phyloP scores from a whole-genome alignment of 2,329 filamentous ascomycete genomes.

The Arthrobotrys iridis region DNA sequence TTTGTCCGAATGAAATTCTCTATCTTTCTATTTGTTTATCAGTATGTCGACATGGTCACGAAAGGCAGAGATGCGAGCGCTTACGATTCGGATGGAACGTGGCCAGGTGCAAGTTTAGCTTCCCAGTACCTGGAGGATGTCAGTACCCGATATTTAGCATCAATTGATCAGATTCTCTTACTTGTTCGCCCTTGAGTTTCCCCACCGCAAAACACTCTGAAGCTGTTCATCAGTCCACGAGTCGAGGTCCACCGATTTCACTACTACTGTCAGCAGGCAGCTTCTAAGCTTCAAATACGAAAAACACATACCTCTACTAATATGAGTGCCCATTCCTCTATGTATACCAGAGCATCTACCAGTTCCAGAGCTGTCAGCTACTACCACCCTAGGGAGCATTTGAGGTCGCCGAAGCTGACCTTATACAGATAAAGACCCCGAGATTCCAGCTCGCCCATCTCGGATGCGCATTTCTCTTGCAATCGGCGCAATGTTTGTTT shows the following conservation, averaged over 20 bases:
- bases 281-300: not conserved
- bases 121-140: slow-evolving; percentile 78
- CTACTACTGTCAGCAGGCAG: slow-evolving; percentile 60
- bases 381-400: not conserved
- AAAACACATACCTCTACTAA: slow-evolving; percentile 71
- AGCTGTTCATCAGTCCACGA: slow-evolving; percentile 99
- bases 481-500: slow-evolving; percentile 98
- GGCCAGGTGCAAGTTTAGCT: slow-evolving; percentile 86
- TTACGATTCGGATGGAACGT: slow-evolving; percentile 87
- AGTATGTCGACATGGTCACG: slow-evolving; percentile 25
- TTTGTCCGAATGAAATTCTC: slow-evolving; percentile 99
- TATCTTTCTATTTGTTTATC: slow-evolving; percentile 73
- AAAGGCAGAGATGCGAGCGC: slow-evolving; percentile 55
- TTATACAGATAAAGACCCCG: slow-evolving; percentile 96
- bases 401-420: slow-evolving; percentile 61
- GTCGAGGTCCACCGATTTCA: slow-evolving; percentile 98
- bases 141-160: slow-evolving; percentile 55
- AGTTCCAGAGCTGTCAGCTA: not conserved
- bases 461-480: slow-evolving; percentile 98
- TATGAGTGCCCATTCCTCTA: slow-evolving; percentile 98
- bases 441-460: slow-evolving; percentile 99
- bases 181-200: slow-evolving; percentile 95
- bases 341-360: slow-evolving; percentile 90
- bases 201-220: slow-evolving; percentile 92
- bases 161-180: slow-evolving; percentile 62